These are phyloP conservation scores for Caryopteris hybrid DNA, from an alignment of 305 asterid species.

Conservation along the genomic window DNA sequence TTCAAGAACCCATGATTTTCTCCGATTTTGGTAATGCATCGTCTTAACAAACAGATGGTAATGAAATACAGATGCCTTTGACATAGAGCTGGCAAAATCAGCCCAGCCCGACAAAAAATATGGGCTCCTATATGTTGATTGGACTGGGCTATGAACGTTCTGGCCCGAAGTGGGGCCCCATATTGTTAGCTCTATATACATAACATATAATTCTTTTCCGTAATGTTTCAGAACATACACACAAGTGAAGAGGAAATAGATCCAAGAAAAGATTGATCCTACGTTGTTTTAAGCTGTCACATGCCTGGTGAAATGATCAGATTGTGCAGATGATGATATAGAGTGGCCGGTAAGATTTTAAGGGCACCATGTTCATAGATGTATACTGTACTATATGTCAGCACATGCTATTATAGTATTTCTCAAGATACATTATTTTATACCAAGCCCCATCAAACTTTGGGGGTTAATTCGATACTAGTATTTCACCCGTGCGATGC, in stretches of 20 bases:
- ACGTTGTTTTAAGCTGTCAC: neutral
- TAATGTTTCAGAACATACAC: neutral
- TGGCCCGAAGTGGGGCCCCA: neutral
- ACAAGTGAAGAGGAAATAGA: constrained; percentile 6
- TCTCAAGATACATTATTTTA: neutral
- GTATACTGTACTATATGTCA: neutral
- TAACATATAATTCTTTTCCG: neutral
- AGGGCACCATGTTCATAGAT: constrained; percentile 1
- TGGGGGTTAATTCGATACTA: too few relatives aligned
- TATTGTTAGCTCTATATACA: neutral
- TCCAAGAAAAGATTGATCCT: neutral
- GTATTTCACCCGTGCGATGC: too few relatives aligned
- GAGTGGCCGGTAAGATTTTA: constrained; percentile 10
- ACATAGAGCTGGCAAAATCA: neutral
- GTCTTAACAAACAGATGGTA: neutral
- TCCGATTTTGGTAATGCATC: neutral
- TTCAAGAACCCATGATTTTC: neutral
- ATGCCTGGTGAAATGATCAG: constrained; percentile 11
- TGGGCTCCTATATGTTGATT: neutral
- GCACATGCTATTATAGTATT: neutral
- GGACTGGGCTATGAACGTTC: neutral
- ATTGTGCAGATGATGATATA: constrained; percentile 14
- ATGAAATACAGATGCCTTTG: neutral
- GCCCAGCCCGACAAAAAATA: neutral
- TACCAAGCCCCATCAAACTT: too few relatives aligned